phyloP scores from a whole-genome alignment of 2,329 filamentous ascomycete genomes.

The Exophiala xenobiotica region DNA sequence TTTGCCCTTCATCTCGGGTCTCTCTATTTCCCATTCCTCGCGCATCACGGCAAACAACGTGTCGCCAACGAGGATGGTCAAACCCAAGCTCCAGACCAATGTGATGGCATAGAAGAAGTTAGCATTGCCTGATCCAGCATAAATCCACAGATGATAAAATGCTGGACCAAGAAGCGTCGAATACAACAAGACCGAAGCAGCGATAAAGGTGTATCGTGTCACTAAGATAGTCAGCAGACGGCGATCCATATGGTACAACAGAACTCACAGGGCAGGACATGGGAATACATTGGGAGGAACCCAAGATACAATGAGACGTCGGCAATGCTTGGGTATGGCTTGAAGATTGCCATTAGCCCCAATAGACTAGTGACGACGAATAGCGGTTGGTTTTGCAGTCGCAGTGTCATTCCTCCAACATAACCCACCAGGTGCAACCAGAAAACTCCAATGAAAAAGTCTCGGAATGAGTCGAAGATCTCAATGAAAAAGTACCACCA shows the following conservation, averaged over 20 bases:
- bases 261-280: slow-evolving; percentile 75
- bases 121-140: slow-evolving; percentile 93
- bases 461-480: slow-evolving; percentile 97
- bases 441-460: slow-evolving; percentile 96
- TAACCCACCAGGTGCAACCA: slow-evolving; percentile 94
- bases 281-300: slow-evolving; percentile 80
- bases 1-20: slow-evolving; percentile 86
- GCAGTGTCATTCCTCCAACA: slow-evolving; percentile 78
- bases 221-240: slow-evolving; percentile 51
- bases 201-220: slow-evolving; percentile 90
- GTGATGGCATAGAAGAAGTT: slow-evolving; percentile 99
- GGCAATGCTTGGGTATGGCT: slow-evolving; percentile 90
- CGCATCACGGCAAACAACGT: slow-evolving; percentile 82
- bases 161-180: slow-evolving; percentile 85
- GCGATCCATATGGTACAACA: background rate
- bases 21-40: slow-evolving; percentile 90
- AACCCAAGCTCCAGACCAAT: slow-evolving; percentile 91
- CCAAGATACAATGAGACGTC: slow-evolving; percentile 85
- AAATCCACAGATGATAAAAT: slow-evolving; percentile 98
- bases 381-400: slow-evolving; percentile 79
- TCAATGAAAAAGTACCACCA: slow-evolving; percentile 99
- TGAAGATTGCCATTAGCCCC: slow-evolving; percentile 91
- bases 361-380: slow-evolving; percentile 81
- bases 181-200: slow-evolving; percentile 79
- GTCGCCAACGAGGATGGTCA: slow-evolving; percentile 84